These are phyloP conservation scores for Pythium apleroticum DNA, from an alignment of 352 stramenopile species.

Conservation along the genomic window DNA sequence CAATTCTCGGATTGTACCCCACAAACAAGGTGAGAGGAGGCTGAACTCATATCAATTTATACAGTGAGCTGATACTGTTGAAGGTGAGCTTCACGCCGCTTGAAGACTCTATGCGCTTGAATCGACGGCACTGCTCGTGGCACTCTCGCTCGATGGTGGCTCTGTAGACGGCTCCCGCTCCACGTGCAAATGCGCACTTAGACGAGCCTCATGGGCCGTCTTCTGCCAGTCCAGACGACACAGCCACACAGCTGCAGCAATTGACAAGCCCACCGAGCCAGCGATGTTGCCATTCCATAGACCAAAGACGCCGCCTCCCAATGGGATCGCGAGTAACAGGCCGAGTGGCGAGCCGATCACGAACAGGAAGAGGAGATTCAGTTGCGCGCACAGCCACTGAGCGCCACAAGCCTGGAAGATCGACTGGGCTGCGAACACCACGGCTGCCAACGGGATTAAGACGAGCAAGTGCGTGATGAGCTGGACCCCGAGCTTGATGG, in stretches of 20 bases:
- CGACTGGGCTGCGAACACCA: conserved; percentile 41
- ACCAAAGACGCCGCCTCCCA: conserved; percentile 46
- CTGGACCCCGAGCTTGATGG: conserved; percentile 30
- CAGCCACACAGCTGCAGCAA: conserved; percentile 47
- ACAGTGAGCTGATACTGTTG: no score
- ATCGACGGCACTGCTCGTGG: not conserved
- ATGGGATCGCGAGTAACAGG: conserved; percentile 41
- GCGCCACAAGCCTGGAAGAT: conserved; percentile 52
- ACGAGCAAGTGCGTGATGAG: conserved; percentile 38
- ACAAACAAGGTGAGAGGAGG: no score
- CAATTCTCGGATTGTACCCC: no score
- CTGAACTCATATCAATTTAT: no score
- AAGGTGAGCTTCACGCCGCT: no score
- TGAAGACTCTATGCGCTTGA: no score
- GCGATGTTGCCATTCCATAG: conserved; percentile 61
- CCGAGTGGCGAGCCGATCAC: conserved; percentile 48
- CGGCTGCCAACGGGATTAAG: conserved; percentile 40
- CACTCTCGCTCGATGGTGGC: not conserved
- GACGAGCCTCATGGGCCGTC: conserved; percentile 52
- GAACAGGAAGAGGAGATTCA: conserved; percentile 60
- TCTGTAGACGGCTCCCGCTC: conserved; percentile 19
- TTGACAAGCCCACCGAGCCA: conserved; percentile 36
- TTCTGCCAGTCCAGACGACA: conserved; percentile 50
- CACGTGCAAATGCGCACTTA: conserved; percentile 37
- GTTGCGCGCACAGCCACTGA: conserved; percentile 48